Percentiles rank a stretch among this genome's conserved stretches.
Evolutionary conservation across 345 rosid genomes (phyloP).

Genomic region (Pistacia integerrima): DNA sequence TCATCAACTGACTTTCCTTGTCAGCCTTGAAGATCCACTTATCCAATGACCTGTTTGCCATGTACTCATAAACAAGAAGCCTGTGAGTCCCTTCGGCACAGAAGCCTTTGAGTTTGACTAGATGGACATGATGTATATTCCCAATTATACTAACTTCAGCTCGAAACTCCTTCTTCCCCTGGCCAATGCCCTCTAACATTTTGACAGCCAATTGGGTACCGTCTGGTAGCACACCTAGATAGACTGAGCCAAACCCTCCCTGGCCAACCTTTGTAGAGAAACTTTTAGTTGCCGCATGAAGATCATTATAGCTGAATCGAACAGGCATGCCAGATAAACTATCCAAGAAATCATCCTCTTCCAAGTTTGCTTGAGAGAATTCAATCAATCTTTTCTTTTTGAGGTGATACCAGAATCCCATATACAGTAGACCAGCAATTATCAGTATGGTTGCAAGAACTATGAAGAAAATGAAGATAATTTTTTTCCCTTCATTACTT

Average conservation of each 20-base stretch:
- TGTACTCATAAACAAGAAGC: slow-evolving; percentile 64
- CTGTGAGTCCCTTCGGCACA: slow-evolving; percentile 49
- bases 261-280: slow-evolving; percentile 49
- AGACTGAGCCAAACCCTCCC: slow-evolving; percentile 63
- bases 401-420: slow-evolving; percentile 35
- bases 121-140: slow-evolving; percentile 51
- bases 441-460: slow-evolving; percentile 29
- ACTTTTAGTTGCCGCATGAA: slow-evolving; percentile 40
- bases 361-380: slow-evolving; percentile 28
- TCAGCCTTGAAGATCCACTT: slow-evolving; percentile 50
- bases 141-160: slow-evolving; percentile 61
- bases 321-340: slow-evolving; percentile 37
- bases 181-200: slow-evolving; percentile 50
- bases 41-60: slow-evolving; percentile 53
- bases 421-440: slow-evolving; percentile 36
- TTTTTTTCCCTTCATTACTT: slow-evolving; percentile 7
- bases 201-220: slow-evolving; percentile 48
- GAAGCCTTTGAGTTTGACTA: slow-evolving; percentile 62
- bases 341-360: slow-evolving; percentile 42
- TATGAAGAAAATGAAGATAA: slow-evolving; percentile 23
- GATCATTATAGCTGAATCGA: slow-evolving; percentile 43
- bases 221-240: slow-evolving; percentile 39
- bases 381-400: slow-evolving; percentile 25
- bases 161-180: slow-evolving; percentile 54
- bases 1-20: slow-evolving; percentile 26